Percentiles rank a stretch among this genome's conserved stretches.
phyloP scores from a whole-genome alignment of 495 filamentous ascomycete species.

The Hypoxylon perforatum region DNA sequence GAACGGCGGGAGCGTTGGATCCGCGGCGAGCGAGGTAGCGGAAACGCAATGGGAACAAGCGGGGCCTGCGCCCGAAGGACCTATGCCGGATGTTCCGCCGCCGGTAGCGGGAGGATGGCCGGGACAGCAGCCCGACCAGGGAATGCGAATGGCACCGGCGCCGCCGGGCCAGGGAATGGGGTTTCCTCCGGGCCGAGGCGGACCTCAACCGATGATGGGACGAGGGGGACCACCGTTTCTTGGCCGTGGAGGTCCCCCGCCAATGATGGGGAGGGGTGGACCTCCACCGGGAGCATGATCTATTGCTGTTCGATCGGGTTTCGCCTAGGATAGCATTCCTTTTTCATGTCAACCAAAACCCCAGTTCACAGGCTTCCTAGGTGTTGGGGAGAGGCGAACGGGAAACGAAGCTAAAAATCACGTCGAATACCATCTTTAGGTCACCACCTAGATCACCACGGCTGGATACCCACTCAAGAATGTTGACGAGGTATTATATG shows the following conservation, averaged over 20 bases:
- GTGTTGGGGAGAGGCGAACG: too few species aligned
- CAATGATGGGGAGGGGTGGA: conserved; percentile 26
- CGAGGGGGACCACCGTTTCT: conserved; percentile 19
- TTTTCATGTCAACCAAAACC: background rate
- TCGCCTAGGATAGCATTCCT: background rate
- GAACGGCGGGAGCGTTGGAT: conserved; percentile 16
- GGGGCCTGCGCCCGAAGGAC: conserved; percentile 10
- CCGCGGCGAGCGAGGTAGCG: conserved; percentile 23
- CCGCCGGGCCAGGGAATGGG: conserved; percentile 16
- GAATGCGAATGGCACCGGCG: conserved; percentile 10
- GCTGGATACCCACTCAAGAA: background rate
- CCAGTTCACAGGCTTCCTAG: too few species aligned
- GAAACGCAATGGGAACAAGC: conserved; percentile 28
- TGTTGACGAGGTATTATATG: background rate
- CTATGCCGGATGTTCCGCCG: conserved; percentile 26
- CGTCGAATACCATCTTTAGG: background rate
- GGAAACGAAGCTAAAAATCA: background rate
- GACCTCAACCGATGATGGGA: conserved; percentile 33
- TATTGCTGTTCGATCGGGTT: background rate
- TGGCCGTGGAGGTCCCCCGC: conserved; percentile 24
- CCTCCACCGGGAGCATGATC: conserved; percentile 22
- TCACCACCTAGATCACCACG: background rate
- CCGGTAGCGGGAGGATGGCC: conserved; percentile 31
- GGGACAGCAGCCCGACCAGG: conserved; percentile 1
- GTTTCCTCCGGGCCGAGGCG: conserved; percentile 24